Percentiles rank a stretch among this genome's conserved stretches.
Conservation (phyloP, 208 protist genomes). For the Jaenimonas drosophilae region DNA sequence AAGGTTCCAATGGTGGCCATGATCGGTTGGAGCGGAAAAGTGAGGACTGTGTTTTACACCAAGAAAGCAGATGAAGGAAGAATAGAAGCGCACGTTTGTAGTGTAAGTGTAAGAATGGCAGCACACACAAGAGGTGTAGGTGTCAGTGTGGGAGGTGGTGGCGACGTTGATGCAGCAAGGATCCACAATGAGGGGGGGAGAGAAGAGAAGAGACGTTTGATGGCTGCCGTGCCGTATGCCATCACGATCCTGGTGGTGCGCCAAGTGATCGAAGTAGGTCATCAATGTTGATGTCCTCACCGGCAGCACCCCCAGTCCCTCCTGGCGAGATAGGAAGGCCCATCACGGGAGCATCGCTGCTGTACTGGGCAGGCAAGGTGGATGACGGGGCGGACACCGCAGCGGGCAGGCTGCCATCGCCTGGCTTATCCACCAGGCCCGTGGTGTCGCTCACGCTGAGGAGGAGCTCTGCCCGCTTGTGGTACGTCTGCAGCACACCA, state of each 20-base stretch:
- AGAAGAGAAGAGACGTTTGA: constrained; percentile 2
- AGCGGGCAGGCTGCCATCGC: background rate
- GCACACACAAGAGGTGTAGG: background rate
- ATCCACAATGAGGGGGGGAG: background rate
- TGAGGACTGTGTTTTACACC: too few species aligned
- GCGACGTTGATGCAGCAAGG: background rate
- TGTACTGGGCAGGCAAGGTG: too few species aligned
- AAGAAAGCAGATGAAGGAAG: too few species aligned
- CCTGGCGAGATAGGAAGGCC: constrained; percentile 58
- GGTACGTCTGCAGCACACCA: constrained; percentile 51
- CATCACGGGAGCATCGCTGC: constrained; percentile 29
- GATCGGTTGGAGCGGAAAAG: constrained; percentile 5
- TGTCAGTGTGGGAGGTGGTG: constrained; percentile 1
- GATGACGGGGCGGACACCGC: too few species aligned
- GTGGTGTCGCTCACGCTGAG: constrained; percentile 44
- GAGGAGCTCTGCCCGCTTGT: constrained; percentile 51
- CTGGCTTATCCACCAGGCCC: constrained; percentile 54
- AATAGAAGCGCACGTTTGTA: too few species aligned
- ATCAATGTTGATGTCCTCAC: constrained; percentile 14
- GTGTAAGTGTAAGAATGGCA: too few species aligned
- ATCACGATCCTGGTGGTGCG: constrained; percentile 11
- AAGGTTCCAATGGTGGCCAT: constrained; percentile 83
- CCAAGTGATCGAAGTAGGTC: constrained; percentile 22
- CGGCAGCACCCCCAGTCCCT: constrained; percentile 5
- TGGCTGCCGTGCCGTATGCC: too few species aligned